A percentile compares a stretch with the other conserved stretches of the same genome.
These are phyloP conservation scores for Curvularia eragrostidis DNA, from an alignment of 2,329 filamentous ascomycete species.

Conservation along the genomic window DNA sequence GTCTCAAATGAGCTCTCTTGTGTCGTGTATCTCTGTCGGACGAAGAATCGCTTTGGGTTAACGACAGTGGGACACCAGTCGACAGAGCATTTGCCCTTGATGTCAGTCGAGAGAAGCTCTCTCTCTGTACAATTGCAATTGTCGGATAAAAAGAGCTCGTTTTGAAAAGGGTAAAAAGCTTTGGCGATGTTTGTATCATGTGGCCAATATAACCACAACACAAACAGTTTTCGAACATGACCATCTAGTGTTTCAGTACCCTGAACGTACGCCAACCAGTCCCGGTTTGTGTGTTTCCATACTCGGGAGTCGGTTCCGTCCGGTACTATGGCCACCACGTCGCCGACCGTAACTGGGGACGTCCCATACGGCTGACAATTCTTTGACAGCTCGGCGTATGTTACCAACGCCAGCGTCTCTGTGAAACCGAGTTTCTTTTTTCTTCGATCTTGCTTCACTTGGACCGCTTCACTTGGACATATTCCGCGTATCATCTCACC, in stretches of 20 bases:
- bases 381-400: neutral
- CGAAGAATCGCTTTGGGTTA: slow-evolving; percentile 60
- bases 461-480: slow-evolving; percentile 16
- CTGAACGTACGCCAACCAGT: slow-evolving; percentile 77
- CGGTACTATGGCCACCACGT: slow-evolving; percentile 58
- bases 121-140: slow-evolving; percentile 72
- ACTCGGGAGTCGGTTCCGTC: slow-evolving; percentile 55
- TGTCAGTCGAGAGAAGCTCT: slow-evolving; percentile 61
- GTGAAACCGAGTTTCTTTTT: slow-evolving; percentile 29
- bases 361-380: slow-evolving; percentile 12
- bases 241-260: slow-evolving; percentile 38
- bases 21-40: slow-evolving; percentile 72
- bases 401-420: neutral
- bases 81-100: slow-evolving; percentile 65
- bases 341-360: slow-evolving; percentile 50
- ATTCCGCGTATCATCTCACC: slow-evolving; percentile 57
- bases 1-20: slow-evolving; percentile 68
- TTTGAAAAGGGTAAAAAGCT: slow-evolving; percentile 71
- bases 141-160: slow-evolving; percentile 79
- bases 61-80: slow-evolving; percentile 63
- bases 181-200: slow-evolving; percentile 72
- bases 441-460: slow-evolving; percentile 15
- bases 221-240: slow-evolving; percentile 60
- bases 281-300: slow-evolving; percentile 63
- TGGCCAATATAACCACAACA: slow-evolving; percentile 77